phyloP scores from a whole-genome alignment of 805 yeast species.

The Cyberlindnera maritima region DNA sequence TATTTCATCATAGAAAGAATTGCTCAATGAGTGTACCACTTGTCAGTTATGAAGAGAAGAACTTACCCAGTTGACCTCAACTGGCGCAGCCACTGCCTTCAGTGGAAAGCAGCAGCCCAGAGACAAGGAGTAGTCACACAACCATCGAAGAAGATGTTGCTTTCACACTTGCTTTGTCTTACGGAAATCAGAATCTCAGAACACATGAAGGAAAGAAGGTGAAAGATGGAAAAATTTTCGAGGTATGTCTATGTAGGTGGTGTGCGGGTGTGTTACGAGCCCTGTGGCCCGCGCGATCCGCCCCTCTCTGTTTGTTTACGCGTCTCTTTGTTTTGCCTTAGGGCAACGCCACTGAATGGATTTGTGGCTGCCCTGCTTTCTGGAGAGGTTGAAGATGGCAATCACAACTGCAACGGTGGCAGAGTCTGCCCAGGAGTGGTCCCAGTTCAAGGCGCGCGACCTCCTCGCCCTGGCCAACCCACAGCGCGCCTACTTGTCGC shows the following conservation, averaged over 20 bases:
- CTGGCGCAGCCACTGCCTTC: slow-evolving; percentile 1
- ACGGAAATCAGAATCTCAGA: too few relatives aligned
- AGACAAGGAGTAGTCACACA: not conserved
- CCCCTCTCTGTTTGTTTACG: not conserved
- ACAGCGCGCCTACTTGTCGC: slow-evolving; percentile 52
- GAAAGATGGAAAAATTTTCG: slow-evolving; percentile 10
- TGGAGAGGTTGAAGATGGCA: not conserved
- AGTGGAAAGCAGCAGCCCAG: not conserved
- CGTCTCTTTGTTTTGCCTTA: slow-evolving; percentile 4
- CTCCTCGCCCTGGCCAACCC: slow-evolving; percentile 46
- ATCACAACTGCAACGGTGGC: not conserved
- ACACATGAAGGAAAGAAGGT: not conserved
- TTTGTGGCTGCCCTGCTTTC: not conserved
- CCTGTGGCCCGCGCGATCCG: not conserved
- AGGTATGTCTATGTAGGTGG: slow-evolving; percentile 1
- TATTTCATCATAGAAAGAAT: slow-evolving; percentile 22
- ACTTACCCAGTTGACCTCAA: slow-evolving; percentile 22
- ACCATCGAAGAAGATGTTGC: not conserved
- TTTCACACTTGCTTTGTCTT: too few relatives aligned
- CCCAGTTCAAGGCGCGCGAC: slow-evolving; percentile 48
- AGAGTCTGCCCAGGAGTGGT: slow-evolving; percentile 1
- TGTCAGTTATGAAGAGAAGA: not conserved
- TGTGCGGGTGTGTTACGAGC: slow-evolving; percentile 15
- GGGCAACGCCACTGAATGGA: not conserved
- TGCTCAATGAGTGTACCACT: too few relatives aligned